Evolutionary conservation across 495 filamentous ascomycete genomes (phyloP), one percentile per base, ranked within the genome.

Genomic region (Annulohypoxylon moriforme): DNA sequence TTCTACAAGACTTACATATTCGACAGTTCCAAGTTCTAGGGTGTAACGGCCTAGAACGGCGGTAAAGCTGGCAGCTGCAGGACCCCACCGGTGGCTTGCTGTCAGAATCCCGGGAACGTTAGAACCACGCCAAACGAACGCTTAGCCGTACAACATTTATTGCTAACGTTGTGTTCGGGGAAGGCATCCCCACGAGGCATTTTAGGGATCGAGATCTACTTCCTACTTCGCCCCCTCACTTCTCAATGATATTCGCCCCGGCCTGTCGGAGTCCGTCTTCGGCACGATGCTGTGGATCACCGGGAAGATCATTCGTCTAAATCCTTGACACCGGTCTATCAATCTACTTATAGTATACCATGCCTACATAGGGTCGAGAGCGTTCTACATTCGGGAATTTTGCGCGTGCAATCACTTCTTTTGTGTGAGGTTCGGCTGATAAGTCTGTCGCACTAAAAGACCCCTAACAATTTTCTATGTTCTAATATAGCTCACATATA

Each of bases 171-270:
- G 64, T 49, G 64, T 55, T 64, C 64, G 46, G 60, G 11, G 60
- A 31, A 63, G 47, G 56, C 52, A 46, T 67, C 38, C 59, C 53
- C 64, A 63, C 60, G 71, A 69, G 66, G 27, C 46, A 61, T 66
- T 68, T 62, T 33, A 20, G 55, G 50, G 71, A 73, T 73, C 71
- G 71, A 73, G 71, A 73, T 73, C 71, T 62, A 47, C 46, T 72
- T 60, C 64, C 63, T 29, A 38, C 11, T 58, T 53, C 14, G 50
- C 50, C 42, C 33, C 25, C 49, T 56, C 13, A 9, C 52, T 27
- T 18, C 49, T 56, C 13, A 9, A 42, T 27, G 25, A 55, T 47
- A 59, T 24, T 10, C 18, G 22, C 31, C 22, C 50, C 47, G 56
- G 36, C 52, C 59, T 64, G 63, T 72, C 64, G 61, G 22, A 36